phyloP scores from a whole-genome alignment of 2,329 filamentous ascomycete species.

The Clonostachys solani region DNA sequence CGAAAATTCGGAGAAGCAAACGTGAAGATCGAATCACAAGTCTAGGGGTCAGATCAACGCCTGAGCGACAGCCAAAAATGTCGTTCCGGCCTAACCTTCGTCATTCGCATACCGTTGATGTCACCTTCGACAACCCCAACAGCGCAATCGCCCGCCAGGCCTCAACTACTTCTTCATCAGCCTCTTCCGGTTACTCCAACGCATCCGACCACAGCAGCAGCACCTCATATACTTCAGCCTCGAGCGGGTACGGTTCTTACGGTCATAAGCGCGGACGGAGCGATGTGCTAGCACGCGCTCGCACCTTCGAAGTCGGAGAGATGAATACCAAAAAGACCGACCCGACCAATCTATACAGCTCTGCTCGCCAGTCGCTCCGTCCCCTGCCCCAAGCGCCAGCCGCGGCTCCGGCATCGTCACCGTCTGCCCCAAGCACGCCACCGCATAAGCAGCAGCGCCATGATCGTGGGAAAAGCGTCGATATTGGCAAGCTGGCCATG shows the following conservation, averaged over 20 bases:
- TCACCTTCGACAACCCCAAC: conserved; percentile 26
- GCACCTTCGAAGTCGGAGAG: conserved; percentile 38
- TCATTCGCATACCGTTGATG: conserved; percentile 49
- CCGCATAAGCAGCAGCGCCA: conserved; percentile 23
- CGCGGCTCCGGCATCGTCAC: conserved; percentile 30
- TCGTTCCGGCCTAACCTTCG: conserved; percentile 56
- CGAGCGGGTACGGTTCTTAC: conserved; percentile 47
- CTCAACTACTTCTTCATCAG: conserved; percentile 68
- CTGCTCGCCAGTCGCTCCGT: conserved; percentile 71
- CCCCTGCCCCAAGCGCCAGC: conserved; percentile 66
- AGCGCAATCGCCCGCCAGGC: conserved; percentile 52
- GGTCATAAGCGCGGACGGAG: conserved; percentile 72
- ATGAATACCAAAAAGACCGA: conserved; percentile 35
- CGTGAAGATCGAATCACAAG: background rate
- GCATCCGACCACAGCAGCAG: conserved; percentile 52
- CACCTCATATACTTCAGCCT: conserved; percentile 66
- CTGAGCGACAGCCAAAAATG: conserved; percentile 30
- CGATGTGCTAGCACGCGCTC: conserved; percentile 56
- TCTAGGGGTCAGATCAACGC: background rate
- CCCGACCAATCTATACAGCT: conserved; percentile 65
- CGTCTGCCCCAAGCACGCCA: conserved; percentile 15
- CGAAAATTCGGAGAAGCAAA: background rate
- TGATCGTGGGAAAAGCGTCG: conserved; percentile 61
- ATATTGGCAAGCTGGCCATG: conserved; percentile 52
- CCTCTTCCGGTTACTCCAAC: conserved; percentile 64